Evolutionary conservation across 2,329 filamentous ascomycete genomes (phyloP), one percentile per base, ranked within the genome.

Genomic region (Dissoconium aciculare): DNA sequence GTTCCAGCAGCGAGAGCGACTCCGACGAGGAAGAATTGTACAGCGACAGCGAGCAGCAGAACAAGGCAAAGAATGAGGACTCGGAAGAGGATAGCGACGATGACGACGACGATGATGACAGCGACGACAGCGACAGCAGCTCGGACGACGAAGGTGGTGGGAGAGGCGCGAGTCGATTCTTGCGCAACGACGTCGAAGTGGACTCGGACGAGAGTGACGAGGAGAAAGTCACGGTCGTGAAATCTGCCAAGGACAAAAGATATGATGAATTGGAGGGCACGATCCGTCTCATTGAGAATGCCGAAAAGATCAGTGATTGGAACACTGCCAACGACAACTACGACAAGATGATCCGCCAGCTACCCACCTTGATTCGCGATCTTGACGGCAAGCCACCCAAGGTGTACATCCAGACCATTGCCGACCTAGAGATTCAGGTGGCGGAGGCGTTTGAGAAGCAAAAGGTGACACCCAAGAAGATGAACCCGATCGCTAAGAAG

Each of bases 221-320:
- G 42, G 87, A 94, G 43, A 72, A 74, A 44, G 74, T 77, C 42
- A 82, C 78, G 50, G 74, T 89, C 49, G 80, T 95, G 52, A 94
- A 92, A 71, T 94, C 84, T 59, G 85, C 87, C 51, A 95, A 95
- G 63, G 84, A 95, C 66, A 98, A 98, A 71, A 74, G 89, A 40
- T 69, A 83, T 44, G 87, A 94, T 53, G 91, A 95, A 60, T 69
- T 98, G 38, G 87, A 98, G 58, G 71, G 73, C 37, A 92, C 77
- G 26, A 80, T 95, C 51, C 78, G 79, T 57, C 63, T 79, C 52
- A 95, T 98, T 52, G 85, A 95, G 56, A 98, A 98, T 63, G 85
- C 82, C 39, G 70, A 89, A 60, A 95, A 92, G 69, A 98, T 95
- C 53, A 84, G 81, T 53, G 89, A 98, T 62, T 98, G 89, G 89